Conservation (phyloP, 257 asterid genomes). For the Solanum verrucosum region DNA sequence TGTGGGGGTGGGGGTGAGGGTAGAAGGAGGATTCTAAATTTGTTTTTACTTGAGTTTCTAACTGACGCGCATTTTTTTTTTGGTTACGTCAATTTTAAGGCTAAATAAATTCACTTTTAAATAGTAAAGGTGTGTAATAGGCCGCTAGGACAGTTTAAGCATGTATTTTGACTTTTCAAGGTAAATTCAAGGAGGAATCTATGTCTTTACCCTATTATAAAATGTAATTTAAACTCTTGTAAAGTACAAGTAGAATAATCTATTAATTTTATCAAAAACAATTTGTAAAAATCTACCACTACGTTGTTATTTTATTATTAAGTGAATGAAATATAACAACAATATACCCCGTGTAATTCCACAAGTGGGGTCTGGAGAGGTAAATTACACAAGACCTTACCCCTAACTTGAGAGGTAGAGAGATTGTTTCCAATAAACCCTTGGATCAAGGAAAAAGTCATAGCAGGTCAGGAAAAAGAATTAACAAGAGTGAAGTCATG, state of each 20-base stretch:
- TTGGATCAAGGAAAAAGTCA: background rate
- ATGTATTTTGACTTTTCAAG: too few relatives aligned
- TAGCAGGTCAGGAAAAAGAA: background rate
- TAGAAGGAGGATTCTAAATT: background rate
- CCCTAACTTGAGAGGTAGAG: background rate
- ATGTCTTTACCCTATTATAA: background rate
- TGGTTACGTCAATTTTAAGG: background rate
- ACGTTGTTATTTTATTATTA: background rate
- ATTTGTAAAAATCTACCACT: background rate
- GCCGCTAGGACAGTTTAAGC: too few relatives aligned
- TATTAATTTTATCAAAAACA: background rate
- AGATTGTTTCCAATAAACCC: background rate
- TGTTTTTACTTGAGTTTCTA: background rate
- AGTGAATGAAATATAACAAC: background rate
- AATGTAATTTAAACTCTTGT: background rate
- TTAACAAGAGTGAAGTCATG: background rate
- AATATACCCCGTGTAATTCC: background rate
- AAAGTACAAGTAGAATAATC: background rate
- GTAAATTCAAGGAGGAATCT: too few relatives aligned
- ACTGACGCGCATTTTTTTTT: background rate
- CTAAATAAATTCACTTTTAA: too few relatives aligned
- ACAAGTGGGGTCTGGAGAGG: background rate
- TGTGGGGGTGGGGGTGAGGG: background rate
- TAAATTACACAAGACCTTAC: background rate
- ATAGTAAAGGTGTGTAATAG: background rate